Conservation (phyloP, 1,284 basidiomycete genomes). For the Omphalotus olearius region DNA sequence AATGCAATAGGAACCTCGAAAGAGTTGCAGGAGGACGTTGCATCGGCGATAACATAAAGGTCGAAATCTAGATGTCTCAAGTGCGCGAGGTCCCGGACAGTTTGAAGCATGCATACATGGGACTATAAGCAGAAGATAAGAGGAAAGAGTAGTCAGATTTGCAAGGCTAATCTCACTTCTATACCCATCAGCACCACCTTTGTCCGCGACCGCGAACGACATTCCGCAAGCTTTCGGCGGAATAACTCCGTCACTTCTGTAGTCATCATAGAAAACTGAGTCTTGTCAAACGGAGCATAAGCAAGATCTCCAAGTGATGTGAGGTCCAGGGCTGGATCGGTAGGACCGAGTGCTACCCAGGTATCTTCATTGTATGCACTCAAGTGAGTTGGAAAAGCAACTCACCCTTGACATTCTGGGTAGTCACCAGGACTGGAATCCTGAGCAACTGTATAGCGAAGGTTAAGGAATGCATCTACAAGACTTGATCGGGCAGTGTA, state of each 20-base stretch:
- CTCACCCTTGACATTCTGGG: constrained; percentile 79
- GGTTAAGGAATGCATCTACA: background rate
- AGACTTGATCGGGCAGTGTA: constrained; percentile 3
- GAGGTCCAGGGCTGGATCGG: constrained; percentile 63
- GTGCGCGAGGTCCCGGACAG: constrained; percentile 65
- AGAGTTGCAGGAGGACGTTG: constrained; percentile 76
- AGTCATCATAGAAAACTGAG: constrained; percentile 80
- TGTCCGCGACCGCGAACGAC: constrained; percentile 23
- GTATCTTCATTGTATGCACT: background rate
- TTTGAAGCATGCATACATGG: constrained; percentile 88
- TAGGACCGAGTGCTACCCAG: constrained; percentile 63
- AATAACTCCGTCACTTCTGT: constrained; percentile 50
- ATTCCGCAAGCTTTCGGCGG: constrained; percentile 39
- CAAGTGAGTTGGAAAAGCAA: constrained; percentile 1
- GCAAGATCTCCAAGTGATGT: constrained; percentile 52
- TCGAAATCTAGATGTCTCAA: background rate
- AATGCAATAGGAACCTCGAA: constrained; percentile 65
- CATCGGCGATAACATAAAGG: constrained; percentile 73
- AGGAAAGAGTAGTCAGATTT: background rate
- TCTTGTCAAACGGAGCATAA: constrained; percentile 64
- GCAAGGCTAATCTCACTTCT: constrained; percentile 47
- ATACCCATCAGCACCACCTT: constrained; percentile 82
- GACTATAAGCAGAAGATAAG: constrained; percentile 39
- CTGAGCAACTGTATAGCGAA: constrained; percentile 46
- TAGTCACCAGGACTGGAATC: constrained; percentile 74